Conservation (phyloP, 23 red algal species). For the Gracilaria caudata region DNA sequence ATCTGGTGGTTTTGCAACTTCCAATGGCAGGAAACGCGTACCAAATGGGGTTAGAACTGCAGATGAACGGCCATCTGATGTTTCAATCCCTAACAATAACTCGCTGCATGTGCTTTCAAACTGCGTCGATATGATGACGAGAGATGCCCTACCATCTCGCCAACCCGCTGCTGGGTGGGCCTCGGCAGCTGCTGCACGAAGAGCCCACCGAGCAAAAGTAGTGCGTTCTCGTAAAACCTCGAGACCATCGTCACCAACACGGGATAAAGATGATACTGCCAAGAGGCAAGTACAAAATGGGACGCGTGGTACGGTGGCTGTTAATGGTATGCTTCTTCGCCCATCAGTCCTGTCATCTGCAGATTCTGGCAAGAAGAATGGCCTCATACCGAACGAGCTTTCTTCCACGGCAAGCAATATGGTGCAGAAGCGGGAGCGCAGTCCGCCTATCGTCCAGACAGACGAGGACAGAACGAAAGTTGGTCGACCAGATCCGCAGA, state of each 20-base stretch:
- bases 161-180: conserved; percentile 53
- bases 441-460: conserved; percentile 18
- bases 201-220: conserved; percentile 48
- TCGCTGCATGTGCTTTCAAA: conserved; percentile 54
- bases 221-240: conserved; percentile 35
- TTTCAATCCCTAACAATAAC: conserved; percentile 22
- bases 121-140: conserved; percentile 67
- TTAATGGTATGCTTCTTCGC: background rate
- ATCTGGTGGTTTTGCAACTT: background rate
- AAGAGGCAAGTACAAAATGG: background rate
- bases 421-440: conserved; percentile 12
- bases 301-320: background rate
- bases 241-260: background rate
- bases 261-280: background rate
- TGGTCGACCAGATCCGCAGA: conserved; percentile 10
- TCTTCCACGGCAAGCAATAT: background rate
- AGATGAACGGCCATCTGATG: background rate
- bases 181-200: conserved; percentile 43
- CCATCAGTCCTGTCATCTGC: background rate
- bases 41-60: background rate
- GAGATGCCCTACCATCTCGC: conserved; percentile 4
- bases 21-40: background rate
- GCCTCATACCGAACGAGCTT: background rate
- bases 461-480: background rate
- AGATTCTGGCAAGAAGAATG: conserved; percentile 10